phyloP scores from a whole-genome alignment of 1,139 yeast genomes.

The Diutina rugosa region DNA sequence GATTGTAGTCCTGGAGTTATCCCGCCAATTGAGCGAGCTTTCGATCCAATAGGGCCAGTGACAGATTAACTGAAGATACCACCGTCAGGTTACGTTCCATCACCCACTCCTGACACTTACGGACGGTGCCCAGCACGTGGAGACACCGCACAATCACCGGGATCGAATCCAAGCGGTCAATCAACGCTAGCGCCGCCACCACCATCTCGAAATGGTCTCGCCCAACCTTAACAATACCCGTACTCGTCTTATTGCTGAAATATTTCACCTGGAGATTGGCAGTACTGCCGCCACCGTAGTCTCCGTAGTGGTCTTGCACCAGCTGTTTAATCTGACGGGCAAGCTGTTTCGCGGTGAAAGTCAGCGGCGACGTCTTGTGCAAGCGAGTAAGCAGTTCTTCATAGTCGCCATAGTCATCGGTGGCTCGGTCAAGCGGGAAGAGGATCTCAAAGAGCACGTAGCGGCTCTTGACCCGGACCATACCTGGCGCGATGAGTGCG shows the following conservation, averaged over 20 bases:
- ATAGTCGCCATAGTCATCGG: background rate
- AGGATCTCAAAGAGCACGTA: constrained; percentile 71
- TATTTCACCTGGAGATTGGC: constrained; percentile 60
- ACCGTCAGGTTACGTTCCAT: constrained; percentile 24
- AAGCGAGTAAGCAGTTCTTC: constrained; percentile 25
- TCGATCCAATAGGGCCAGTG: background rate
- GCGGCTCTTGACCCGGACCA: constrained; percentile 85
- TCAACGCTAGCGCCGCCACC: constrained; percentile 57
- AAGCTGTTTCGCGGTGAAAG: constrained; percentile 32
- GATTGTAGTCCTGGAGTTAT: no score
- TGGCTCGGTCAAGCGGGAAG: constrained; percentile 34
- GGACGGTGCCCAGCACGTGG: constrained; percentile 80
- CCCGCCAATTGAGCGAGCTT: background rate
- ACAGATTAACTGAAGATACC: background rate
- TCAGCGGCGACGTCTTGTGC: constrained; percentile 36
- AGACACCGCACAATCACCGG: constrained; percentile 47
- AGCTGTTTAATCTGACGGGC: constrained; percentile 40
- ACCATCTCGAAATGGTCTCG: constrained; percentile 52
- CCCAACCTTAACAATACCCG: constrained; percentile 74
- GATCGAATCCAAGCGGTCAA: constrained; percentile 39
- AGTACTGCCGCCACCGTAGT: constrained; percentile 59
- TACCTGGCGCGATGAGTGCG: constrained; percentile 10
- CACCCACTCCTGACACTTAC: constrained; percentile 64
- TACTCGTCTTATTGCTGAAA: constrained; percentile 68
- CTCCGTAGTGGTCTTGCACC: constrained; percentile 58